phyloP scores from a whole-genome alignment of 179 eudicot species.

The Beta corolliflora region DNA sequence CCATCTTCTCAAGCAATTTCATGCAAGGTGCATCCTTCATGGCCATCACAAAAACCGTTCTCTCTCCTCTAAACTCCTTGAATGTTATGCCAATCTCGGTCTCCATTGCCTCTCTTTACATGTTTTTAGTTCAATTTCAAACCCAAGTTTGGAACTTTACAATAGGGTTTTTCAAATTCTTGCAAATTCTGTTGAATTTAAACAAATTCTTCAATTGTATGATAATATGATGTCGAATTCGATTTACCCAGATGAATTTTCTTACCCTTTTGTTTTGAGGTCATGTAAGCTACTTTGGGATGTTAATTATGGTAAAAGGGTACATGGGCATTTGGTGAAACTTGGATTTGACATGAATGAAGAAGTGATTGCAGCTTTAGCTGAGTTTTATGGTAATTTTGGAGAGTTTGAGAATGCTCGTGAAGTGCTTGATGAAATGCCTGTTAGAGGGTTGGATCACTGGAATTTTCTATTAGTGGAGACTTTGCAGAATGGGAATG shows the following conservation, averaged over 20 bases:
- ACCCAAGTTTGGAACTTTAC: constrained; percentile 28
- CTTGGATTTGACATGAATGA: constrained; percentile 33
- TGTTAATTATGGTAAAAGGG: constrained; percentile 25
- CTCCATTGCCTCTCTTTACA: constrained; percentile 15
- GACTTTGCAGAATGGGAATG: constrained; percentile 26
- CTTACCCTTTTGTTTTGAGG: constrained; percentile 38
- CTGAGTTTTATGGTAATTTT: constrained; percentile 26
- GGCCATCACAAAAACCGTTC: constrained; percentile 39
- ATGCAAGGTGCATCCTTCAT: constrained; percentile 43
- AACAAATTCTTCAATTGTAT: constrained; percentile 34
- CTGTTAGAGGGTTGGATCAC: constrained; percentile 17
- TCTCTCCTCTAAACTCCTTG: constrained; percentile 31
- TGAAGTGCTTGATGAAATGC: constrained; percentile 29
- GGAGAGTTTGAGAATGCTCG: constrained; percentile 24
- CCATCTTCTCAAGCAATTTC: constrained; percentile 39
- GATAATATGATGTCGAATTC: constrained; percentile 35
- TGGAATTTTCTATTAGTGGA: constrained; percentile 30
- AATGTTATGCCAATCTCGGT: constrained; percentile 34
- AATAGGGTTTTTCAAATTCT: constrained; percentile 29
- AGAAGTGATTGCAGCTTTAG: constrained; percentile 22
- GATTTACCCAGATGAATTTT: constrained; percentile 34
- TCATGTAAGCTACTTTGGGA: constrained; percentile 21
- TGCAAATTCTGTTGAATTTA: constrained; percentile 23
- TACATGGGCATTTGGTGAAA: constrained; percentile 38
- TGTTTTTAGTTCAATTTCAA: constrained; percentile 27